Conservation (phyloP, 2,329 filamentous ascomycete genomes). For the Aspergillus pseudoglaucus region DNA sequence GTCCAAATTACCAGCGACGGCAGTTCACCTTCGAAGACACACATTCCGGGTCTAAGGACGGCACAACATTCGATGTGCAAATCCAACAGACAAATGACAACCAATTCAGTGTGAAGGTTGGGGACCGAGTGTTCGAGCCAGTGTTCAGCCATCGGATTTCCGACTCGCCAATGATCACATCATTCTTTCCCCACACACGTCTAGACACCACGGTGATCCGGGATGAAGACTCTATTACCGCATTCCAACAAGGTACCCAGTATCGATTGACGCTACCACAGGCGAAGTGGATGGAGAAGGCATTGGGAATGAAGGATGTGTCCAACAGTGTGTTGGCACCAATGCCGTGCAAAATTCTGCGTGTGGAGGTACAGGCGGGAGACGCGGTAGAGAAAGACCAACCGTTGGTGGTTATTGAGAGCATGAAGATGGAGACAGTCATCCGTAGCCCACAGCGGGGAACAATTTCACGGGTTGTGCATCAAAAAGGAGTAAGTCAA, state of each 20-base stretch:
- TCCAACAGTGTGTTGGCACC: conserved; percentile 80
- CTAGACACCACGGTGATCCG: conserved; percentile 70
- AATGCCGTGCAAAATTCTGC: conserved; percentile 95
- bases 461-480: conserved; percentile 64
- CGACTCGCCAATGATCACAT: conserved; percentile 51
- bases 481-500: conserved; percentile 63
- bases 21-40: conserved; percentile 52
- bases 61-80: conserved; percentile 39
- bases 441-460: conserved; percentile 71
- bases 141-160: conserved; percentile 45
- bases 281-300: conserved; percentile 81
- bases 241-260: conserved; percentile 66
- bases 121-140: conserved; percentile 31
- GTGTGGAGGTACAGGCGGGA: conserved; percentile 80
- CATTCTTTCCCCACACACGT: conserved; percentile 75
- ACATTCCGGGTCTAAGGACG: conserved; percentile 36
- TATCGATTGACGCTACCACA: conserved; percentile 50
- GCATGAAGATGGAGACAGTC: conserved; percentile 86
- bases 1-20: conserved; percentile 56
- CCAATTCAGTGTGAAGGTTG: conserved; percentile 46
- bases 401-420: conserved; percentile 82
- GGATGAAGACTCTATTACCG: conserved; percentile 49
- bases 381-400: conserved; percentile 78
- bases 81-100: conserved; percentile 46
- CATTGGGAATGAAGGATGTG: conserved; percentile 72